Evolutionary conservation across 495 filamentous ascomycete genomes (phyloP).

Genomic region (Bacidia gigantensis): DNA sequence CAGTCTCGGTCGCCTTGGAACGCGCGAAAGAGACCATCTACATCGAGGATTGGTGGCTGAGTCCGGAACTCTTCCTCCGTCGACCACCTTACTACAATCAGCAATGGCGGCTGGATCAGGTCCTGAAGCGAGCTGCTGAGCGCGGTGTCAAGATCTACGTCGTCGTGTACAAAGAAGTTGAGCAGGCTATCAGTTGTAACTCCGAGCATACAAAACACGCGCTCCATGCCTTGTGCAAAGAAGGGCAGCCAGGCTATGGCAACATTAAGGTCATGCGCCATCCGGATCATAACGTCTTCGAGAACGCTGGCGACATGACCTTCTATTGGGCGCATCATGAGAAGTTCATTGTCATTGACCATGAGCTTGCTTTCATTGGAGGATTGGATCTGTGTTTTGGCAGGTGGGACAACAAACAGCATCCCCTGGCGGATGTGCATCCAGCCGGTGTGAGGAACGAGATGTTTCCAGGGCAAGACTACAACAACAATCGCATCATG

Average conservation of each 20-base stretch:
- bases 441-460: constrained; percentile 70
- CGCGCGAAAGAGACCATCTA: constrained; percentile 85
- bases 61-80: constrained; percentile 81
- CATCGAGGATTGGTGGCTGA: constrained; percentile 95
- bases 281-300: constrained; percentile 88
- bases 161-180: constrained; percentile 82
- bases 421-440: constrained; percentile 76
- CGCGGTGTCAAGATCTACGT: constrained; percentile 90
- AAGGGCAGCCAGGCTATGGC: constrained; percentile 62
- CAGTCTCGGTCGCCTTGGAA: constrained; percentile 77
- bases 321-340: constrained; percentile 99
- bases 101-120: constrained; percentile 76
- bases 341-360: constrained; percentile 91
- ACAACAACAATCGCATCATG: constrained; percentile 91
- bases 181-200: constrained; percentile 80
- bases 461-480: constrained; percentile 91
- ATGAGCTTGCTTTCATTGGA: constrained; percentile 77
- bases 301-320: constrained; percentile 92
- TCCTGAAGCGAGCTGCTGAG: constrained; percentile 79
- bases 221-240: constrained; percentile 62
- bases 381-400: constrained; percentile 95
- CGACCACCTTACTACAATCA: constrained; percentile 67
- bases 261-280: constrained; percentile 88
- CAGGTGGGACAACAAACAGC: constrained; percentile 77
- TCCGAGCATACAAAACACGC: constrained; percentile 86